A percentile compares a stretch with the other conserved stretches of the same genome.
Conservation (phyloP, 306 rosid species). For the Senna tora region DNA sequence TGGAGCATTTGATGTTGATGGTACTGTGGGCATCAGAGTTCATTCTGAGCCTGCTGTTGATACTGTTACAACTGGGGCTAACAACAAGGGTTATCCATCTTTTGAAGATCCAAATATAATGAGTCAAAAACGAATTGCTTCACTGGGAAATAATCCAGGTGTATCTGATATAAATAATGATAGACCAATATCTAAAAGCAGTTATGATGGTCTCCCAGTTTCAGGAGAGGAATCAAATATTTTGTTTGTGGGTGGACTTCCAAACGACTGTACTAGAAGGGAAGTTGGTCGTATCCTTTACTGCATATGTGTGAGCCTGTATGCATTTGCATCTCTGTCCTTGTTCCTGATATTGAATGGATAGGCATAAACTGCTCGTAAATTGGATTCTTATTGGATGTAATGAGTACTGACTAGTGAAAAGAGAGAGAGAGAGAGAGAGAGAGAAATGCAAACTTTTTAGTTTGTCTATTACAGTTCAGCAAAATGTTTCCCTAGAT, state of each 20-base stretch:
- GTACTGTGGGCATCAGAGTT: slow-evolving; percentile 40
- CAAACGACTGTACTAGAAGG: slow-evolving; percentile 78
- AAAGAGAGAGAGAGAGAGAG: neutral
- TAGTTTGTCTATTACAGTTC: slow-evolving; percentile 4
- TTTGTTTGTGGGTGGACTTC: slow-evolving; percentile 74
- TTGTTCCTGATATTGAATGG: neutral
- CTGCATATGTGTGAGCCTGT: slow-evolving; percentile 6
- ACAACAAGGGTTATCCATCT: slow-evolving; percentile 43
- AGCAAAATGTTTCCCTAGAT: neutral
- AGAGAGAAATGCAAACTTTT: neutral
- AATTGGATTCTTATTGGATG: slow-evolving; percentile 17
- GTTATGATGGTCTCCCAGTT: slow-evolving; percentile 39
- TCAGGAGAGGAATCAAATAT: slow-evolving; percentile 57
- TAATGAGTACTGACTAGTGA: too few species aligned
- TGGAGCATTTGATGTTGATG: slow-evolving; percentile 51
- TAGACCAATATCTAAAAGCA: slow-evolving; percentile 46
- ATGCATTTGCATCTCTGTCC: slow-evolving; percentile 27
- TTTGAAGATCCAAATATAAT: slow-evolving; percentile 40
- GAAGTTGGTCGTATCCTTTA: slow-evolving; percentile 89
- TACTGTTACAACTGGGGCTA: slow-evolving; percentile 33
- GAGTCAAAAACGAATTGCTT: slow-evolving; percentile 43
- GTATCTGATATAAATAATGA: slow-evolving; percentile 44
- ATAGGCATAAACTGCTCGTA: slow-evolving; percentile 10
- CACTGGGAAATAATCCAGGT: slow-evolving; percentile 39
- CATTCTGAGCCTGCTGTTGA: slow-evolving; percentile 44